These are phyloP conservation scores for Naganishia vishniacii DNA, from an alignment of 768 basidiomycete genomes.

Conservation along the genomic window DNA sequence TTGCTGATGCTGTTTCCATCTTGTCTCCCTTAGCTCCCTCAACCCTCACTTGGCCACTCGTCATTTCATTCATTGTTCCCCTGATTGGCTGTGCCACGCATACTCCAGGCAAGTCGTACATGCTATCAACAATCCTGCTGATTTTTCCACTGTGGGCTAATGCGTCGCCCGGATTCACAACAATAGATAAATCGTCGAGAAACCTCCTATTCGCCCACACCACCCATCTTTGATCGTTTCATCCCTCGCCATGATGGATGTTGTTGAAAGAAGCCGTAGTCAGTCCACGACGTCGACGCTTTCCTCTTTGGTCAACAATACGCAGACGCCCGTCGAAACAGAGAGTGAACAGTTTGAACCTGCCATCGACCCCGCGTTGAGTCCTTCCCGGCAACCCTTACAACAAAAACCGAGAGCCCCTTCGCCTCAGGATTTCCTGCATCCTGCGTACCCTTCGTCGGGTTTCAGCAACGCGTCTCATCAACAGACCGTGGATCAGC, in stretches of 20 bases:
- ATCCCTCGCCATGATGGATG: not conserved
- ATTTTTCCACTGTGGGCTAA: too few species aligned
- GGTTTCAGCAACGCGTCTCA: not conserved
- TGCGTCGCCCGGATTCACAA: too few species aligned
- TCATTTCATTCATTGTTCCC: not conserved
- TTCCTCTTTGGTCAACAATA: constrained; percentile 13
- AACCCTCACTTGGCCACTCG: not conserved
- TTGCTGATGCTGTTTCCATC: not conserved
- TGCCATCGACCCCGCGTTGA: not conserved
- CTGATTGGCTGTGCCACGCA: not conserved
- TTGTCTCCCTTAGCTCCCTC: not conserved
- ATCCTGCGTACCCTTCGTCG: not conserved
- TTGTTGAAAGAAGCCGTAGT: constrained; percentile 1
- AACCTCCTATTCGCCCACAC: too few species aligned
- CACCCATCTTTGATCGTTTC: not conserved
- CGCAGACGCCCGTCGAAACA: not conserved
- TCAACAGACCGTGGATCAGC: constrained; percentile 1
- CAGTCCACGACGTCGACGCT: constrained; percentile 1
- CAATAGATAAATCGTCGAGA: not conserved
- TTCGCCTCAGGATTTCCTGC: constrained; percentile 16
- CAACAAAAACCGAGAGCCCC: constrained; percentile 3
- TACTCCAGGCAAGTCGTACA: not conserved
- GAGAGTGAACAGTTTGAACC: not conserved
- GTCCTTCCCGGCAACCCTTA: not conserved
- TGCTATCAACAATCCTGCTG: too few species aligned